Evolutionary conservation across 441 rosid species (phyloP).

Genomic region (Breynia disticha): DNA sequence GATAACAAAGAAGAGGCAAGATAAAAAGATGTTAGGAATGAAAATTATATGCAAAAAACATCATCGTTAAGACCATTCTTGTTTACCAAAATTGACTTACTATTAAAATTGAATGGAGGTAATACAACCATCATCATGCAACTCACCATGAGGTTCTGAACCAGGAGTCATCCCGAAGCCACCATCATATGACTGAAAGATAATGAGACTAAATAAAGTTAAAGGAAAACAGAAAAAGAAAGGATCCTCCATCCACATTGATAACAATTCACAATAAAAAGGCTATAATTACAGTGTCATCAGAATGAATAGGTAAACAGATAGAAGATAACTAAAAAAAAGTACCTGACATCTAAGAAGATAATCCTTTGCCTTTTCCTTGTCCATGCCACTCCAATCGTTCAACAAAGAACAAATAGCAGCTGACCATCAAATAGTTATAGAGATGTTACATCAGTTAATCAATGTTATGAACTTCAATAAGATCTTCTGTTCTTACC

Average conservation of each 20-base stretch:
- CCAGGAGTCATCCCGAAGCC: constrained; percentile 94
- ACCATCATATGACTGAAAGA: constrained; percentile 86
- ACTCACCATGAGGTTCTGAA: constrained; percentile 92
- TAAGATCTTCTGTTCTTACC: constrained; percentile 44
- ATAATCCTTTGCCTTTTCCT: constrained; percentile 64
- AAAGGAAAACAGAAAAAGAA: neutral
- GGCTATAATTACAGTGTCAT: too few relatives aligned
- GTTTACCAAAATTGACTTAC: too few relatives aligned
- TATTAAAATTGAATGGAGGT: neutral
- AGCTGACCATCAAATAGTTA: constrained; percentile 43
- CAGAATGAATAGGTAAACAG: neutral
- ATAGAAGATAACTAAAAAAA: constrained; percentile 4
- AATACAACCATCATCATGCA: neutral
- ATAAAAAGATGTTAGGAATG: neutral
- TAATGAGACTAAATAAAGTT: constrained; percentile 4
- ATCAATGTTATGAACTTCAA: constrained; percentile 9
- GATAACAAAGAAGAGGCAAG: neutral
- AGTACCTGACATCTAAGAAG: constrained; percentile 78
- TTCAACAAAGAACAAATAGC: constrained; percentile 73
- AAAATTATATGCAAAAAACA: neutral
- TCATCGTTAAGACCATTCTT: too few relatives aligned
- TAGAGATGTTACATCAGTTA: constrained; percentile 14
- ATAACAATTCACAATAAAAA: too few relatives aligned
- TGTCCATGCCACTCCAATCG: constrained; percentile 88
- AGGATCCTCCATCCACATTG: neutral